Evolutionary conservation across 768 basidiomycete genomes (phyloP), one percentile per base, ranked within the genome.

Genomic region (Pulveroboletus sp.): DNA sequence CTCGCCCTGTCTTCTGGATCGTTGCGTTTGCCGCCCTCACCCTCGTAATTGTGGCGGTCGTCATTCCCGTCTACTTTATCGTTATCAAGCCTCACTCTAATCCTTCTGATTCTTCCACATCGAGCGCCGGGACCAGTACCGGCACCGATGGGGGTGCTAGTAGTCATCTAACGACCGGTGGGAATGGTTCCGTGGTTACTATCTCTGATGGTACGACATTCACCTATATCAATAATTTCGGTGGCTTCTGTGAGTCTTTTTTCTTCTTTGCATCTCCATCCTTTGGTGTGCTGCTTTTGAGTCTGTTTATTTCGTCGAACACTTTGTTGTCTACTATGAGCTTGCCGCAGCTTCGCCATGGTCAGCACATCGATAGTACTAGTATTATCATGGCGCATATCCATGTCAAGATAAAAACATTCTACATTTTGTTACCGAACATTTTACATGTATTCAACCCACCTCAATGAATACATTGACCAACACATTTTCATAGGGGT

Each of bases 141-240:
- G 43, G 43, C 21, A 21, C 43, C 15, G 8, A 33, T 27, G 38
- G 41, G 31, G 35, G 58, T 26, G 33, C 54, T 46, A 56, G 51
- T 35, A 43, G 42, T 4, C 37, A 11, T 27, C 21, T 30, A 14
- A 69, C 58, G 13, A 59, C 73, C 3, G 92, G 92, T 11, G 79
- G 80, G 15, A 81, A 87, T 61, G 90, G 89, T 9, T 86, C 83
- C 27, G 72, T 73, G 5, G 69, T 92, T 45, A 80, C 75, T 8
- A 71, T 74, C 17, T 80, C 76, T 3, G 78, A 91, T 61, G 93
- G 92, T 1, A 69, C 79, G 1, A 82, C 76, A 1, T 87, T 93
- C 68, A 80, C 75, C 3, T 94, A 95, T 65, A 73, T 72, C 51
- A 94, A 93, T 67, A 69, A 76, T 17, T 87, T 89, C 62, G 89